These are phyloP conservation scores for Westerdykella sp. DNA, from an alignment of 2,329 filamentous ascomycete species.

Conservation along the genomic window DNA sequence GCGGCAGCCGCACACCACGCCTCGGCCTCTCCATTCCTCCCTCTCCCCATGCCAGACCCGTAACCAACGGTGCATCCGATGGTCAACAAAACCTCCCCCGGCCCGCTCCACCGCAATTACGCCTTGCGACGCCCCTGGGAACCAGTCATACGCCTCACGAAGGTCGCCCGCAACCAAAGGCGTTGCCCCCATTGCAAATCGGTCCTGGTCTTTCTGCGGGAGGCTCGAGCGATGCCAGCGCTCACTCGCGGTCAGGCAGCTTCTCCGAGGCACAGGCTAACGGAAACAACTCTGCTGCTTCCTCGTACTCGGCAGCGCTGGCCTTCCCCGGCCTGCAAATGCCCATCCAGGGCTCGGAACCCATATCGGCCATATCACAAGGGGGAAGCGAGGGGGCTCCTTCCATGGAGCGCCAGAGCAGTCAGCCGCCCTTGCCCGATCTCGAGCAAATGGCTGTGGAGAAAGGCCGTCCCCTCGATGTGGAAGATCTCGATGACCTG, in stretches of 20 bases:
- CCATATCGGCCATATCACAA: conserved; percentile 82
- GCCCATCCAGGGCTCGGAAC: conserved; percentile 63
- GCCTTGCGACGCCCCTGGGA: conserved; percentile 83
- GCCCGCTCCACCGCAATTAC: conserved; percentile 69
- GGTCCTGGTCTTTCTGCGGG: conserved; percentile 56
- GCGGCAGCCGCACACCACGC: conserved; percentile 62
- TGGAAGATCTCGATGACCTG: conserved; percentile 90
- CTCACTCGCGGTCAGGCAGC: conserved; percentile 76
- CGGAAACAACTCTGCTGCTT: conserved; percentile 80
- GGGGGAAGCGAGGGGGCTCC: conserved; percentile 61
- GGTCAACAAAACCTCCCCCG: conserved; percentile 37
- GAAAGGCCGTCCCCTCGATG: conserved; percentile 76
- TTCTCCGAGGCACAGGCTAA: conserved; percentile 75
- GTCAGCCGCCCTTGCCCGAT: conserved; percentile 67
- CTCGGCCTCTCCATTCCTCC: conserved; percentile 86
- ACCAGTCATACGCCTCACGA: conserved; percentile 67
- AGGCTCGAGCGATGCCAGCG: conserved; percentile 73
- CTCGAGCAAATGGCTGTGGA: conserved; percentile 78
- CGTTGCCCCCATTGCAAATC: conserved; percentile 51
- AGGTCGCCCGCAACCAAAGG: conserved; percentile 51
- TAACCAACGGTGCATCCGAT: conserved; percentile 55
- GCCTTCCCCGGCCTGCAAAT: conserved; percentile 69
- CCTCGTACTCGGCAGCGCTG: conserved; percentile 68
- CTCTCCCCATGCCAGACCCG: conserved; percentile 74
- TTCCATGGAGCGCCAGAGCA: conserved; percentile 74